Conservation (phyloP, 805 yeast species). For the Spencermartinsiella europaea region DNA sequence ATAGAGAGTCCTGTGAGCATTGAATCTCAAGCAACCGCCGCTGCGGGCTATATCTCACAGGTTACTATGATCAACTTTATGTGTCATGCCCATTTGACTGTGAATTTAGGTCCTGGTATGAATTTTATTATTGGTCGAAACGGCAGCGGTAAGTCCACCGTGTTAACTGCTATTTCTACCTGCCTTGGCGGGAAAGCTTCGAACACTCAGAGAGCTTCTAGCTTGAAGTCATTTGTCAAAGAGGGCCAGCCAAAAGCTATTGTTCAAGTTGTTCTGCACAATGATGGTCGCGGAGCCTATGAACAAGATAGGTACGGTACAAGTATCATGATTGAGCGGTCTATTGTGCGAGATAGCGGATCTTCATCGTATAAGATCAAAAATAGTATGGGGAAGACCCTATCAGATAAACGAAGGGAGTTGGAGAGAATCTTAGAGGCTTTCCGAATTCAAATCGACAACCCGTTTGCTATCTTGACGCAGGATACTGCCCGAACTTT, state of each 20-base stretch:
- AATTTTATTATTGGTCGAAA: slow-evolving; percentile 86
- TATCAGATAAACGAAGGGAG: slow-evolving; percentile 59
- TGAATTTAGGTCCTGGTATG: slow-evolving; percentile 70
- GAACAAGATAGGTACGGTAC: slow-evolving; percentile 63
- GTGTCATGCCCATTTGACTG: slow-evolving; percentile 66
- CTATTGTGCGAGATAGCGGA: slow-evolving; percentile 39
- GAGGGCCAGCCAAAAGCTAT: slow-evolving; percentile 70
- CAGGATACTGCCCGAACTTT: slow-evolving; percentile 94
- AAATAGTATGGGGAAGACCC: slow-evolving; percentile 44
- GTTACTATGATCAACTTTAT: slow-evolving; percentile 70
- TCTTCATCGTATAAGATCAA: slow-evolving; percentile 49
- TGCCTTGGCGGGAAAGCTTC: slow-evolving; percentile 87
- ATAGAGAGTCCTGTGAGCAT: not conserved
- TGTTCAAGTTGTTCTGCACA: slow-evolving; percentile 52
- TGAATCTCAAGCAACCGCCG: not conserved
- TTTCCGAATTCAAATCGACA: slow-evolving; percentile 75
- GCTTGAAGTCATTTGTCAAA: slow-evolving; percentile 63
- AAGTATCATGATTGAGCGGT: slow-evolving; percentile 64
- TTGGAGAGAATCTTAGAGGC: slow-evolving; percentile 63
- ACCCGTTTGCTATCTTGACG: slow-evolving; percentile 86
- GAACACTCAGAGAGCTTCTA: slow-evolving; percentile 78
- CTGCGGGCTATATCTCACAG: slow-evolving; percentile 63
- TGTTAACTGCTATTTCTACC: slow-evolving; percentile 79
- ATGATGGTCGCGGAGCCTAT: slow-evolving; percentile 46
- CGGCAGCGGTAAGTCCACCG: slow-evolving; percentile 89